phyloP scores from a whole-genome alignment of 345 rosid genomes.

The Salix brachista region DNA sequence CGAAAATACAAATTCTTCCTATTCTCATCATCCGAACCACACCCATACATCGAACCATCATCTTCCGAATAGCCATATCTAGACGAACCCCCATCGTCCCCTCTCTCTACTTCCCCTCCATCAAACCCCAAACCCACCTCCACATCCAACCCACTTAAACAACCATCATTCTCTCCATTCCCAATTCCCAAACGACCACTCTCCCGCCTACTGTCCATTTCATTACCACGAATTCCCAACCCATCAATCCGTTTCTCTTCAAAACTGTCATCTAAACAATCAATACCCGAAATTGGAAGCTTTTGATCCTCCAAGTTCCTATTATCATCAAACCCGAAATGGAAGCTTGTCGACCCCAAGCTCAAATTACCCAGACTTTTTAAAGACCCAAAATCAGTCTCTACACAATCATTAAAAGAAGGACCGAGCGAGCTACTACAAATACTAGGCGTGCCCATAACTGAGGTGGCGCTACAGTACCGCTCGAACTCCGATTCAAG shows the following conservation, averaged over 20 bases:
- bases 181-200: slow-evolving; percentile 21
- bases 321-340: neutral
- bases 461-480: slow-evolving; percentile 83
- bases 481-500: slow-evolving; percentile 82
- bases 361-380: slow-evolving; percentile 55
- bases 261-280: slow-evolving; percentile 14
- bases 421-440: slow-evolving; percentile 44
- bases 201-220: slow-evolving; percentile 8
- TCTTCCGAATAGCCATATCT: slow-evolving; percentile 55
- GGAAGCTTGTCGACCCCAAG: slow-evolving; percentile 29
- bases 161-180: slow-evolving; percentile 16
- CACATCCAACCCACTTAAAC: slow-evolving; percentile 23
- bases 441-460: slow-evolving; percentile 68
- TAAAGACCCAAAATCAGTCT: slow-evolving; percentile 59
- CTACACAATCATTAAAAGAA: slow-evolving; percentile 50
- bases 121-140: slow-evolving; percentile 13
- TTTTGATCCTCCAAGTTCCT: slow-evolving; percentile 19
- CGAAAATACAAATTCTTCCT: slow-evolving; percentile 25
- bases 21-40: slow-evolving; percentile 50
- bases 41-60: slow-evolving; percentile 50
- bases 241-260: slow-evolving; percentile 8
- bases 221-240: neutral
- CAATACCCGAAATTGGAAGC: slow-evolving; percentile 26
- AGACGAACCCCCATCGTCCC: slow-evolving; percentile 35
- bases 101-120: slow-evolving; percentile 22